Evolutionary conservation across 306 rosid genomes (phyloP), one percentile per base, ranked within the genome.

Genomic region (Begonia peltatifolia): DNA sequence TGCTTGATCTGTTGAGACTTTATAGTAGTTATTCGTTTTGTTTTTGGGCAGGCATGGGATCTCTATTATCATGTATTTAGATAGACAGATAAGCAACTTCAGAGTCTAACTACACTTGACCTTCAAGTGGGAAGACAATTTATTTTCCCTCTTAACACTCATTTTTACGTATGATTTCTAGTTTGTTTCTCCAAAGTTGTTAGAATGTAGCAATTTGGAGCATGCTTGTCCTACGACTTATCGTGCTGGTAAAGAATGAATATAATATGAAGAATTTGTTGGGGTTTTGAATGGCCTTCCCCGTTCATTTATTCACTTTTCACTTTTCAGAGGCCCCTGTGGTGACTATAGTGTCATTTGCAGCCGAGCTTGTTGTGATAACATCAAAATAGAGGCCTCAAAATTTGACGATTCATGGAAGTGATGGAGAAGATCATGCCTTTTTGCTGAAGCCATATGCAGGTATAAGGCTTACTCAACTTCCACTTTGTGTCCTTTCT

Each of bases 381-480:
- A 79, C 95, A 58, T 90, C 97, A 64, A 90, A 90, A 81, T 95
- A 90, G 67, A 71, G 97, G 43, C 97, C 97, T 5, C 75, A 94
- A 74, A 85, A 90, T 71, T 76, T 90, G 70, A 85, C 97, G 16
- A 85, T 90, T 71, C 94, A 63, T 64, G 97, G 97, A 60, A 90
- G 86, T 65, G 94, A 90, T 65, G 95, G 97, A 57, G 84, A 83
- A 41, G 97, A 90, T 60, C 71, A 85, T 78, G 95, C 97, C 70
- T 90, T 90, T 69, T 87, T 90, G 65, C 71, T 90, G 67, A 90
- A 90, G 77, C 95, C 95, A 41, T 68, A 90, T 90, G 97, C 97
- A 90, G 95, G 97, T 90, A 71, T 43, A 49, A 41, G 55, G 18
- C 14, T 53, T 18, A n/a, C n/a, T 46, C 46, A 51, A 11, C 36